These are phyloP conservation scores for Phalaenopsis hybrid DNA, from an alignment of 116 monocot species.

Conservation along the genomic window DNA sequence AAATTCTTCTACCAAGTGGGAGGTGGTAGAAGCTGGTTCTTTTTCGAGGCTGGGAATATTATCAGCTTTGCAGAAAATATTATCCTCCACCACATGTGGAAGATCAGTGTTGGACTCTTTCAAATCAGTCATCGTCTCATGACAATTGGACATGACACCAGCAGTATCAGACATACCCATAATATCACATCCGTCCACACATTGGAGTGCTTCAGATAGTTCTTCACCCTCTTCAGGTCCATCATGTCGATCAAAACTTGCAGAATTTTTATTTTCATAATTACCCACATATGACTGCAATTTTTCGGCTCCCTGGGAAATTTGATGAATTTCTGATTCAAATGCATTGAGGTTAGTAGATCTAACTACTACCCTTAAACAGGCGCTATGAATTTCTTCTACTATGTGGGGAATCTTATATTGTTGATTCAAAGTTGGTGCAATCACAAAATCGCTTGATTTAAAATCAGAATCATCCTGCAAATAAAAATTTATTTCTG, in stretches of 20 bases:
- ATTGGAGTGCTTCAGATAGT: constrained; percentile 3
- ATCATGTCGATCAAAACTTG: not conserved
- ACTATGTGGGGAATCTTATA: not conserved
- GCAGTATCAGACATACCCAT: constrained; percentile 2
- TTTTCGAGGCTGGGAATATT: constrained; percentile 20
- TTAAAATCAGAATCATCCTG: constrained; percentile 19
- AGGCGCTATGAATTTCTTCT: not conserved
- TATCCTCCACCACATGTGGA: constrained; percentile 10
- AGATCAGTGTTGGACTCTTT: constrained; percentile 57
- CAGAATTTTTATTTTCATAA: constrained; percentile 3
- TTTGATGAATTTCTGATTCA: constrained; percentile 4
- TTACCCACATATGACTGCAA: not conserved
- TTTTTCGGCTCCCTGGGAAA: not conserved
- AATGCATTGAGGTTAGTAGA: not conserved
- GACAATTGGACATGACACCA: constrained; percentile 8
- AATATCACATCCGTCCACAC: constrained; percentile 1
- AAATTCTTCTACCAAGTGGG: not conserved
- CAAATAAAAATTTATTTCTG: constrained; percentile 1
- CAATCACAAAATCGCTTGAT: not conserved
- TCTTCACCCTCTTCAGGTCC: not conserved
- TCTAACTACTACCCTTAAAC: not conserved
- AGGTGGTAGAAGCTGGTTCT: constrained; percentile 22
- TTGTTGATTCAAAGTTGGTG: not conserved
- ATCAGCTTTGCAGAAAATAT: constrained; percentile 13
- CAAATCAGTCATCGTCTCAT: constrained; percentile 43